Base-by-base conservation (phyloP, 805 yeast species). In the Pichia sporocuriosa region DNA sequence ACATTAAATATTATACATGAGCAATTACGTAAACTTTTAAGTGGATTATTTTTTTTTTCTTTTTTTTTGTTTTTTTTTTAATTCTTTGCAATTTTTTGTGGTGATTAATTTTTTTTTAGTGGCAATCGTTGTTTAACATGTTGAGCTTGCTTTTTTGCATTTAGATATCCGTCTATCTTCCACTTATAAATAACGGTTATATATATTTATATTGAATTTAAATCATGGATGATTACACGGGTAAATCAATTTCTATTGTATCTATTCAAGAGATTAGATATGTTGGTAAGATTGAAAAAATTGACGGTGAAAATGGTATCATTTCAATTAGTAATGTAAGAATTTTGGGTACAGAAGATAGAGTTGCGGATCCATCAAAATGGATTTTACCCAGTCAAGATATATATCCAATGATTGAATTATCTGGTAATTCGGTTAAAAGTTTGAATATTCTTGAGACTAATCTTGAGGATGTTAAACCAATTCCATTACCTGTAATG, bases 391-490 rank as follows among this genome's bases (percentile, higher is more conserved):
- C 85, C 16, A 63, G 69, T n/a, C 71, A 69, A 28, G 78, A 72
- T 32, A 72, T 81, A 13, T 85, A 77, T 62, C 89, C 84, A 22
- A 75, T 74, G 43, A 86, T 93, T 39, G 84, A 83, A 42, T 84
- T 93, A 61, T 77, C 89, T 52, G 98, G 98, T 29, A 77, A 84
- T 21, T 97, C 90, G 54, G 97, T 93, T 19, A 84, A 85, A 64
- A 96, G 84, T 56, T 71, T 93, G 61, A 78, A 79, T 51, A 93
- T 93, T 42, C 70, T 90, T 55, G 97, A 88, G 48, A 70, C 70
- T 28, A 78, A 80, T 4, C 65, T 80, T 44, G 81, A 78, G 32
- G 76, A 76, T 45, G 84, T 82, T 24, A 69, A 71, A 49, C 82
- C 86, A 1, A 74, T 62, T 32, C 65, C 68, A 10, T 58, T 67